A percentile compares a stretch with the other conserved stretches of the same genome.
Evolutionary conservation across 176 grass and related monocot species (phyloP).

Genomic region (Paspalum notatum): DNA sequence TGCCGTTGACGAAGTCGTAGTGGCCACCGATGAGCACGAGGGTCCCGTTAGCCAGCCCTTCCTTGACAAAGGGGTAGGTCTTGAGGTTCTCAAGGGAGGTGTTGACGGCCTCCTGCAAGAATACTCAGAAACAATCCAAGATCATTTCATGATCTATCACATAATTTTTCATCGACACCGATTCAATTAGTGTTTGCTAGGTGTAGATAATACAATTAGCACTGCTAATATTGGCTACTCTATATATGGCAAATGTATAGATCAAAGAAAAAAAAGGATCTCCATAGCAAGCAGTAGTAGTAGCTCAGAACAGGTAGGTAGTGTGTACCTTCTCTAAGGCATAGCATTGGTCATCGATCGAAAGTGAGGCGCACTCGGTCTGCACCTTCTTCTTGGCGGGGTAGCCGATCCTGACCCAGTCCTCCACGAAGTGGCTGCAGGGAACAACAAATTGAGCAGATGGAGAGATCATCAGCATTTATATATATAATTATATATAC

Average conservation of each 20-base stretch:
- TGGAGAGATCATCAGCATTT: not conserved
- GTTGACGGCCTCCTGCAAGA: constrained; percentile 69
- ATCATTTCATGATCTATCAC: not conserved
- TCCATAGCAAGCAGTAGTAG: not conserved
- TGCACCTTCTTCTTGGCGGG: constrained; percentile 71
- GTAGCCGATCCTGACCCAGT: constrained; percentile 78
- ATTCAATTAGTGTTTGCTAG: too few relatives aligned
- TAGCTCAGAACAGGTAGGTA: not conserved
- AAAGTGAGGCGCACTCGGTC: constrained; percentile 1
- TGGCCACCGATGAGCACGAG: constrained; percentile 59
- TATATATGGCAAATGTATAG: too few relatives aligned
- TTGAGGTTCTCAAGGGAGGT: constrained; percentile 52
- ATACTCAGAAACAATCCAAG: not conserved
- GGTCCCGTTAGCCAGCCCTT: constrained; percentile 45
- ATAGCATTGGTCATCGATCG: constrained; percentile 67
- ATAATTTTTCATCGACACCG: too few relatives aligned
- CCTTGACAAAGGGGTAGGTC: constrained; percentile 72
- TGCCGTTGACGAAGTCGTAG: constrained; percentile 61
- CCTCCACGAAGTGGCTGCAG: constrained; percentile 80
- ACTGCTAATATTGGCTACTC: too few relatives aligned
- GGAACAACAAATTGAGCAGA: not conserved
- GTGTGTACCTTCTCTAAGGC: constrained; percentile 66
- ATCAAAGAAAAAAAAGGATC: not conserved
- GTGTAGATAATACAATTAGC: too few relatives aligned
- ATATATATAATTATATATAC: not conserved